Conservation (phyloP, 2,329 filamentous ascomycete species). For the Ophiocordyceps unilateralis region DNA sequence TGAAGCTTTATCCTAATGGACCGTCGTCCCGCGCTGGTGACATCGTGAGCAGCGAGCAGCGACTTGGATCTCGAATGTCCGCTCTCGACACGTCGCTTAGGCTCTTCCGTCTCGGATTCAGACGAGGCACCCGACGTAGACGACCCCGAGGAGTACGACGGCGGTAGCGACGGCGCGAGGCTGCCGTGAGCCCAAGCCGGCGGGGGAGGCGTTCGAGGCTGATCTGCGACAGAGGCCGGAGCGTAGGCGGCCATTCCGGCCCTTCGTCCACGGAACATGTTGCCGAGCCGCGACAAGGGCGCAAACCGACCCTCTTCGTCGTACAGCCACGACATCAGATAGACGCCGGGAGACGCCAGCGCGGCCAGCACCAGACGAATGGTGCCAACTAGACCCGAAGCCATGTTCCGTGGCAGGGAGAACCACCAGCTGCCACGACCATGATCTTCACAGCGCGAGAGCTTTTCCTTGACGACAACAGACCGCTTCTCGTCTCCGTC, state of each 20-base stretch:
- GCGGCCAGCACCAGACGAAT: conserved; percentile 65
- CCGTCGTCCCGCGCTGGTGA: conserved; percentile 45
- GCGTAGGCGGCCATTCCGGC: conserved; percentile 13
- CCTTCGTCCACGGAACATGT: conserved; percentile 35
- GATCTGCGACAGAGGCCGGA: background rate
- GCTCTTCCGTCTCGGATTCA: conserved; percentile 50
- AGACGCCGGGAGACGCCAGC: conserved; percentile 63
- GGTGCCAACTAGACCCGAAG: conserved; percentile 54
- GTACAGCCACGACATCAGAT: conserved; percentile 68
- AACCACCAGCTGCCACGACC: conserved; percentile 31
- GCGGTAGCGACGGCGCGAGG: conserved; percentile 1
- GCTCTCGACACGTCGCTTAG: conserved; percentile 10
- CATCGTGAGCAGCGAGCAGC: conserved; percentile 41
- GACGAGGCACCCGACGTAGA: conserved; percentile 50
- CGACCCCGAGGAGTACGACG: conserved; percentile 15
- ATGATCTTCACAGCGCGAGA: conserved; percentile 30
- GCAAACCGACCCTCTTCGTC: conserved; percentile 66
- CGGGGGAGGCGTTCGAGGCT: background rate
- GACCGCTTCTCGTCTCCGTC: conserved; percentile 20
- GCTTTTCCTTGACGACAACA: conserved; percentile 43
- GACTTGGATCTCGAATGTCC: conserved; percentile 50
- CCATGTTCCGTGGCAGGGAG: conserved; percentile 49
- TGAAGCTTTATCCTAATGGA: conserved; percentile 86
- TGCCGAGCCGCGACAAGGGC: conserved; percentile 54
- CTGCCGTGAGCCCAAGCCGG: background rate